A percentile compares a stretch with the other conserved stretches of the same genome.
Conservation (phyloP, 2,329 filamentous ascomycete genomes). For the Aureobasidium sp. region DNA sequence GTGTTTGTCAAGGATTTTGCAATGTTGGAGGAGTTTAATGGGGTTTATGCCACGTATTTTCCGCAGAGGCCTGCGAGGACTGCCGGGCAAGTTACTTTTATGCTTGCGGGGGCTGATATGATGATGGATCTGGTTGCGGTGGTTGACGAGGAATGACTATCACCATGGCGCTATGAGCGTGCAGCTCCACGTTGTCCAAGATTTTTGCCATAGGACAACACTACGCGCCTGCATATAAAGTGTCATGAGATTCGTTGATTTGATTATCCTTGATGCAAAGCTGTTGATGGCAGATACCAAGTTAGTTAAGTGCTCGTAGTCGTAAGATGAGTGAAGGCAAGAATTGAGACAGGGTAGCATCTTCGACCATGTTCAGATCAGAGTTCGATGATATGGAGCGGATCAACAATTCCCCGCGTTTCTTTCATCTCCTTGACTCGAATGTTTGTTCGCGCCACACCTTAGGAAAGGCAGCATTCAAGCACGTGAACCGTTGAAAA, state of each 20-base stretch:
- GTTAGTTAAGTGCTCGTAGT: too few species aligned
- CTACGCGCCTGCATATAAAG: too few species aligned
- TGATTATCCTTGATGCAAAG: too few species aligned
- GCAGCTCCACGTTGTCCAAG: too few species aligned
- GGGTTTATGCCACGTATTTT: not conserved
- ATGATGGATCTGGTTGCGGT: conserved; percentile 10
- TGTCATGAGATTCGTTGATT: too few species aligned
- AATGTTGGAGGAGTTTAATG: not conserved
- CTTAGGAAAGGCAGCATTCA: not conserved
- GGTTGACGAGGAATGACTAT: not conserved
- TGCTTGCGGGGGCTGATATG: conserved; percentile 3
- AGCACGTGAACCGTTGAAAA: conserved; percentile 12
- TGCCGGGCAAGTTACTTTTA: not conserved
- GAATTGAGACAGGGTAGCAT: not conserved
- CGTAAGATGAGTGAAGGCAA: too few species aligned
- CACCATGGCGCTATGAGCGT: too few species aligned
- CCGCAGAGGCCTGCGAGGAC: conserved; percentile 9
- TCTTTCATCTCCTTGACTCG: conserved; percentile 12
- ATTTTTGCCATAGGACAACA: too few species aligned
- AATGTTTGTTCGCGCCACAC: conserved; percentile 1
- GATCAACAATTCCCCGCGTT: conserved; percentile 4
- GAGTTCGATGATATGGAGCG: not conserved
- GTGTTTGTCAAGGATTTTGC: conserved; percentile 3
- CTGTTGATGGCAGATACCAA: too few species aligned
- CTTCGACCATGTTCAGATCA: not conserved